phyloP scores from a whole-genome alignment of 2,329 filamentous ascomycete genomes.

The Aureobasidium pullulans region DNA sequence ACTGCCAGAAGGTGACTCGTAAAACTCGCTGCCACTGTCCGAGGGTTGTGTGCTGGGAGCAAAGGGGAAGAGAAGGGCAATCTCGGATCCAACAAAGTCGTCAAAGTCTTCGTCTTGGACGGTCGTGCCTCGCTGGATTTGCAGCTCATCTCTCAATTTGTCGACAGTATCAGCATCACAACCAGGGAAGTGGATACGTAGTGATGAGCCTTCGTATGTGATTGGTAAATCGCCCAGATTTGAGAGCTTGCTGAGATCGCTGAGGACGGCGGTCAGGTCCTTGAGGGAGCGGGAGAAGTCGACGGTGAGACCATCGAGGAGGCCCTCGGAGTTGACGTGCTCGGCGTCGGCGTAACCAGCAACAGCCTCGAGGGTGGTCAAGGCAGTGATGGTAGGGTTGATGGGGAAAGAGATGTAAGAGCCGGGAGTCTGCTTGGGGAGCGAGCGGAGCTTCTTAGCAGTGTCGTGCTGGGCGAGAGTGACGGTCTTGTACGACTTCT shows the following conservation, averaged over 20 bases:
- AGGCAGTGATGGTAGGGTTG: constrained; percentile 81
- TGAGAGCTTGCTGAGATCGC: constrained; percentile 72
- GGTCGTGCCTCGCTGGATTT: constrained; percentile 72
- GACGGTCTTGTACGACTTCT: constrained; percentile 73
- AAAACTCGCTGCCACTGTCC: constrained; percentile 32
- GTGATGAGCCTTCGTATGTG: constrained; percentile 57
- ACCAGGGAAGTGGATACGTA: constrained; percentile 84
- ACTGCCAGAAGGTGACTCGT: constrained; percentile 28
- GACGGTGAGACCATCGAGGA: constrained; percentile 74
- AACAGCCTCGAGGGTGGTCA: constrained; percentile 62
- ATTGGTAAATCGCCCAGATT: constrained; percentile 78
- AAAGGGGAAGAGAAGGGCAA: constrained; percentile 80
- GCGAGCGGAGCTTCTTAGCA: constrained; percentile 56
- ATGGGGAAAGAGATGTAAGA: constrained; percentile 84
- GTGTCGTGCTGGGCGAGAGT: constrained; percentile 67
- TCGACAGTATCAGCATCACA: constrained; percentile 80
- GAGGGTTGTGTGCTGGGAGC: constrained; percentile 55
- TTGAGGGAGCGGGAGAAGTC: constrained; percentile 85
- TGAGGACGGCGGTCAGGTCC: constrained; percentile 70
- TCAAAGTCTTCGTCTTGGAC: constrained; percentile 74
- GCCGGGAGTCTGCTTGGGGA: constrained; percentile 56
- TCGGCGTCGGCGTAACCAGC: constrained; percentile 38
- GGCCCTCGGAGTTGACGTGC: constrained; percentile 67
- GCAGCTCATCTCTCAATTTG: constrained; percentile 75
- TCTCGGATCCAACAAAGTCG: constrained; percentile 55